phyloP scores from a whole-genome alignment of 305 asterid genomes.

The Rubia tinctorum region DNA sequence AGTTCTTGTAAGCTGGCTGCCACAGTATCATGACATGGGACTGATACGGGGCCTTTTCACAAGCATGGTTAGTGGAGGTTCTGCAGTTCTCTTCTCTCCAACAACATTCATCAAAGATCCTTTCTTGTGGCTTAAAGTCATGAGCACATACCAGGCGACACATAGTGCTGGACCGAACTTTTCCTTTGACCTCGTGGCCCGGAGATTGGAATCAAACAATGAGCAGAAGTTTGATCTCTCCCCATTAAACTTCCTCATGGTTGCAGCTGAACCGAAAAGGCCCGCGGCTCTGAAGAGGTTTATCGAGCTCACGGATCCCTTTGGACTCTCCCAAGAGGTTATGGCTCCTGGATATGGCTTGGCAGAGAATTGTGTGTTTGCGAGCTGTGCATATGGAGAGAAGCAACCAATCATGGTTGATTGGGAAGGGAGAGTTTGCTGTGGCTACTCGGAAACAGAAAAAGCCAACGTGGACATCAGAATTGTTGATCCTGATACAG shows the following conservation, averaged over 20 bases:
- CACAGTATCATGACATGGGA: slow-evolving; percentile 89
- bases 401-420: slow-evolving; percentile 48
- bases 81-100: slow-evolving; percentile 70
- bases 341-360: slow-evolving; percentile 83
- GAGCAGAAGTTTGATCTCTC: slow-evolving; percentile 43
- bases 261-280: slow-evolving; percentile 76
- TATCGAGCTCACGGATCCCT: slow-evolving; percentile 47
- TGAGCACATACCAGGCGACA: slow-evolving; percentile 56
- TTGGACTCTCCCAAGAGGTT: slow-evolving; percentile 55
- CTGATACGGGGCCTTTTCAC: slow-evolving; percentile 73
- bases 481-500: slow-evolving; percentile 56
- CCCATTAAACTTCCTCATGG: slow-evolving; percentile 66
- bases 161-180: slow-evolving; percentile 83
- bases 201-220: slow-evolving; percentile 48
- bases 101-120: slow-evolving; percentile 63
- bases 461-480: slow-evolving; percentile 41
- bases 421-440: slow-evolving; percentile 78
- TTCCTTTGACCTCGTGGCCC: slow-evolving; percentile 60
- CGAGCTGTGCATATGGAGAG: slow-evolving; percentile 69
- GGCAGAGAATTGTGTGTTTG: slow-evolving; percentile 76
- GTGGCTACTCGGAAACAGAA: slow-evolving; percentile 43
- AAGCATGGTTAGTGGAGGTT: slow-evolving; percentile 65
- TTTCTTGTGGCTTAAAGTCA: slow-evolving; percentile 56
- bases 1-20: slow-evolving; percentile 72
- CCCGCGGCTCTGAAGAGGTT: slow-evolving; percentile 48